Base-by-base conservation (phyloP, 352 stramenopile species). In the Pythium aquatile region DNA sequence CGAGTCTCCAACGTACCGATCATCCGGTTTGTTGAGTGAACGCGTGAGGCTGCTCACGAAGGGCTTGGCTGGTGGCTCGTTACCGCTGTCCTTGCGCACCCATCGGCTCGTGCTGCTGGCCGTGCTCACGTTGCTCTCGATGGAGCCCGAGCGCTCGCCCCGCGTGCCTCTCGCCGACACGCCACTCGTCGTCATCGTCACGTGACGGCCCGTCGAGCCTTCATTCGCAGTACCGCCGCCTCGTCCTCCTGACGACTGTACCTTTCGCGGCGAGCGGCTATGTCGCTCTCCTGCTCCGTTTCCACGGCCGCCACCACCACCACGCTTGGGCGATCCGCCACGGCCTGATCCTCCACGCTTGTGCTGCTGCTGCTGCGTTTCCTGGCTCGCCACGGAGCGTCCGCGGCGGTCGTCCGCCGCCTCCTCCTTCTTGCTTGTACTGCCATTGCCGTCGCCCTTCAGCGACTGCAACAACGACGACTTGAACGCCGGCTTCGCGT, bases 391-490 rank as follows among this genome's bases (percentile, higher is more conserved):
- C 8, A 28, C 51, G 29, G 30, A 28, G 26, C 13, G 73, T 55
- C 33, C 58, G 13, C 24, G 33, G 3, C 29, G 30, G 48, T 58
- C 61, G 32, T 37, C 46, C 6, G 14, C 5, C 17, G 32, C 40
- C 16, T 53, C 66, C 48, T 60, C 59, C 30, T 72, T 72, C 44
- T 63, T 58, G 40, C 29, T 32, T 33, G 59, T 55, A 26, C 24
- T 47, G 24, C 48, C 42, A 32, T 24, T 67, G 14, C 37, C 47
- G 7, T 54, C 28, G 2, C 2, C 28, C 29, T 35, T 57, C 24
- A 85, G 39, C 17, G 80, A 75, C 26, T 76, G 57, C 59, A 75
- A 73, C 35, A 90, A 39, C 6, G 84, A 90, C 24, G 84, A 91
- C 55, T 63, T 66, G 46, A 88, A 90, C 14, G 61, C 58, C 5